A percentile compares a stretch with the other conserved stretches of the same genome.
These are phyloP conservation scores for Coemansia sp. DNA, from an alignment of 192 early-diverging fungal genomes.

Conservation along the genomic window DNA sequence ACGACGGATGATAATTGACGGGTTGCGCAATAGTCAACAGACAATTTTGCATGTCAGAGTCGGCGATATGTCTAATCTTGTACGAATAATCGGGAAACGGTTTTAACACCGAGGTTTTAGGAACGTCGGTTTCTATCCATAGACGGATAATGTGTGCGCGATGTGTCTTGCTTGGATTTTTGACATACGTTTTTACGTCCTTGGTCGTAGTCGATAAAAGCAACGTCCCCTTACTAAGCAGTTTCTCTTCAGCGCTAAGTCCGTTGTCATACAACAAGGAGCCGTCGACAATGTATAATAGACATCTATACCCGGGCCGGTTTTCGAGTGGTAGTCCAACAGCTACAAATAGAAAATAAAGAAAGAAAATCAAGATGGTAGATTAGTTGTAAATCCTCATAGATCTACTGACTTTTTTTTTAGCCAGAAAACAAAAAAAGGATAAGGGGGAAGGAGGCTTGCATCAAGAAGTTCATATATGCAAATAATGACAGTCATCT, in stretches of 20 bases:
- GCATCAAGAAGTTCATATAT: slow-evolving; percentile 46
- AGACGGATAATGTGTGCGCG: slow-evolving; percentile 45
- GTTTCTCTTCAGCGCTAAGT: slow-evolving; percentile 42
- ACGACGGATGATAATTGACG: slow-evolving; percentile 42
- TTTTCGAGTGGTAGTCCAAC: slow-evolving; percentile 49
- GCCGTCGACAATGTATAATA: slow-evolving; percentile 51
- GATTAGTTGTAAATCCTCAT: neutral
- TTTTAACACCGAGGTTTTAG: neutral
- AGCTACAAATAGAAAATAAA: slow-evolving; percentile 31
- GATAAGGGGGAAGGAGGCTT: neutral
- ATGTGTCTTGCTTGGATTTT: slow-evolving; percentile 52
- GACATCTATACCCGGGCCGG: slow-evolving; percentile 47
- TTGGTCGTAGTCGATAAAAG: slow-evolving; percentile 36
- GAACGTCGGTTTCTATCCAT: slow-evolving; percentile 44
- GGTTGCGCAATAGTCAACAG: slow-evolving; percentile 41
- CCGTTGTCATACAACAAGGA: slow-evolving; percentile 48
- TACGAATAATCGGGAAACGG: slow-evolving; percentile 29
- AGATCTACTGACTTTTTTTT: neutral
- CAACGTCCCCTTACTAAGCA: slow-evolving; percentile 50
- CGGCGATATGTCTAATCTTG: slow-evolving; percentile 42
- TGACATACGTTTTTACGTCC: slow-evolving; percentile 37
- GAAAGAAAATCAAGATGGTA: slow-evolving; percentile 6
- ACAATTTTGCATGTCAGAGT: slow-evolving; percentile 54
- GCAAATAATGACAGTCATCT: slow-evolving; percentile 10
- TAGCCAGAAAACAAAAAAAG: neutral